phyloP scores from a whole-genome alignment of 345 rosid genomes.

The Salix suchowensis region DNA sequence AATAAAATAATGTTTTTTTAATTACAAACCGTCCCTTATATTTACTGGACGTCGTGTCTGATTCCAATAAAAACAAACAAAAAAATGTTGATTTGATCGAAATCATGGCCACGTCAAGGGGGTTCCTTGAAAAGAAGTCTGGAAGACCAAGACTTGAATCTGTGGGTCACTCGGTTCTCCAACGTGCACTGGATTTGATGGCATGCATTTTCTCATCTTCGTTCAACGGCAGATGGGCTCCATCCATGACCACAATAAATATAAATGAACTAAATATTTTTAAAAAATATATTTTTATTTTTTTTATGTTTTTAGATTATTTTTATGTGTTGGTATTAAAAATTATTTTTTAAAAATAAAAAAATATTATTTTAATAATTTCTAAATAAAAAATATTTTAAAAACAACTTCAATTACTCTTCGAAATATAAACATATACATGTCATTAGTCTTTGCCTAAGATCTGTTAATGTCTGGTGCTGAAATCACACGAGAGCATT shows the following conservation, averaged over 20 bases:
- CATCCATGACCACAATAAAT: background rate
- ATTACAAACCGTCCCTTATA: too few relatives aligned
- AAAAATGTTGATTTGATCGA: background rate
- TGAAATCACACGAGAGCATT: background rate
- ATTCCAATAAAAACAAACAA: background rate
- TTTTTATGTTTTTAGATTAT: too few relatives aligned
- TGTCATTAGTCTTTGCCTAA: background rate
- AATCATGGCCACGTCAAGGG: background rate
- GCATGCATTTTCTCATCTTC: background rate
- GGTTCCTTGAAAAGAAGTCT: background rate
- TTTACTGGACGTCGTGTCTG: too few relatives aligned
- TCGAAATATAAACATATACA: background rate
- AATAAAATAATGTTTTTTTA: too few relatives aligned
- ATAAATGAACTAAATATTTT: background rate
- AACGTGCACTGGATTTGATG: background rate
- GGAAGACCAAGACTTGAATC: background rate
- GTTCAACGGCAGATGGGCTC: conserved; percentile 3
- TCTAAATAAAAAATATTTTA: too few relatives aligned
- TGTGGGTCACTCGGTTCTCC: conserved; percentile 8
- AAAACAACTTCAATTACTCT: too few relatives aligned
- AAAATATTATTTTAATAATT: too few relatives aligned
- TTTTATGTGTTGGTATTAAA: too few relatives aligned
- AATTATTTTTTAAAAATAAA: too few relatives aligned
- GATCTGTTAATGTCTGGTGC: conserved; percentile 1
- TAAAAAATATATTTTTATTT: too few relatives aligned